Evolutionary conservation across 1,284 basidiomycete species (phyloP).

Genomic region (Cryptococcus hybrid): DNA sequence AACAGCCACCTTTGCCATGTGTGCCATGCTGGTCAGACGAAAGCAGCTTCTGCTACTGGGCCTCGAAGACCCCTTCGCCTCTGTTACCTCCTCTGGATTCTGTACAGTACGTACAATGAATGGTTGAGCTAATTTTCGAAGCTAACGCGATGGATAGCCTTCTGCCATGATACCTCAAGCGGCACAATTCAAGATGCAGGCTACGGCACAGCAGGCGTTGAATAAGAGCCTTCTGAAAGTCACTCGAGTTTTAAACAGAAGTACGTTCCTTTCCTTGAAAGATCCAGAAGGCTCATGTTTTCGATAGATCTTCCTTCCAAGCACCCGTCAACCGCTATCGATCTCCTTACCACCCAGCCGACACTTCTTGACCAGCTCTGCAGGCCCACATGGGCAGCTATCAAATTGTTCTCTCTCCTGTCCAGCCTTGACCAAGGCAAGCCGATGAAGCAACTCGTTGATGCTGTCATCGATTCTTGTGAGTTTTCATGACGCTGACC

Average conservation of each 20-base stretch:
- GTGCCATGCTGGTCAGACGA: constrained; percentile 76
- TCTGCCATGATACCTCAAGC: constrained; percentile 35
- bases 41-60: constrained; percentile 79
- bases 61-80: constrained; percentile 68
- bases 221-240: constrained; percentile 78
- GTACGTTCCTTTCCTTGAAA: not conserved
- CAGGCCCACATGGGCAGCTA: constrained; percentile 82
- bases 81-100: constrained; percentile 34
- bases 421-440: constrained; percentile 83
- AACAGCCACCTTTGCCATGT: constrained; percentile 89
- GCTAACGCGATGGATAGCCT: constrained; percentile 15
- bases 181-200: constrained; percentile 57
- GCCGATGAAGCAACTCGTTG: constrained; percentile 66
- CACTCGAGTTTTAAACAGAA: constrained; percentile 72
- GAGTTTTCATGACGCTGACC: constrained; percentile 39
- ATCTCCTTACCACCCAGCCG: constrained; percentile 76
- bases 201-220: constrained; percentile 76
- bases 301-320: constrained; percentile 48
- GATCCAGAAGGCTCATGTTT: too few relatives aligned
- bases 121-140: not conserved
- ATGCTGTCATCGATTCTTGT: constrained; percentile 76
- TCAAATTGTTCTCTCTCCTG: constrained; percentile 69
- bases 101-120: constrained; percentile 33
- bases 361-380: constrained; percentile 73
- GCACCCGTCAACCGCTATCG: constrained; percentile 65